Conservation (phyloP, 2,329 filamentous ascomycete genomes). For the Dryadomyces quercus-mongolicae region DNA sequence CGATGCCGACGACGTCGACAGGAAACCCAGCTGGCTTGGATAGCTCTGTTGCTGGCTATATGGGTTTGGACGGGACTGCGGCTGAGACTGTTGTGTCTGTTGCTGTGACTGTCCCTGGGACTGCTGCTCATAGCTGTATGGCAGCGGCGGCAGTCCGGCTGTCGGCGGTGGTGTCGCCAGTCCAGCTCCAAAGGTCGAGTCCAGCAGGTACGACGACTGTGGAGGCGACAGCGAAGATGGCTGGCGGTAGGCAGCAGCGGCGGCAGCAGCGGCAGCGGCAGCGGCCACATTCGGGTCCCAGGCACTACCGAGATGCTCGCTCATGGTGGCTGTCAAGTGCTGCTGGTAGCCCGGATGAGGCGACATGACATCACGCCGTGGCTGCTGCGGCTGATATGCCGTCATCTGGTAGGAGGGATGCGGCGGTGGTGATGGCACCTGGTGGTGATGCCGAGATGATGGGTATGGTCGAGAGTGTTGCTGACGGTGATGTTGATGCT, state of each 20-base stretch:
- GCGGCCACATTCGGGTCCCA: slow-evolving; percentile 8
- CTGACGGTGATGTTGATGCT: neutral
- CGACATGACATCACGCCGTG: slow-evolving; percentile 36
- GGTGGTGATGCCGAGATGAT: neutral
- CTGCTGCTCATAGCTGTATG: slow-evolving; percentile 18
- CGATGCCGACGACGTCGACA: slow-evolving; percentile 17
- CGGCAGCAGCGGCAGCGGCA: slow-evolving; percentile 11
- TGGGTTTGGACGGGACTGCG: neutral
- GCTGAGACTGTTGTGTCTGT: slow-evolving; percentile 6
- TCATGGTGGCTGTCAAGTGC: slow-evolving; percentile 42
- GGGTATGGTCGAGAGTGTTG: slow-evolving; percentile 1
- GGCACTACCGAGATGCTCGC: slow-evolving; percentile 36
- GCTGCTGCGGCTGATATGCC: neutral
- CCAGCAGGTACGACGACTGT: slow-evolving; percentile 23
- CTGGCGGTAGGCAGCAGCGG: slow-evolving; percentile 8
- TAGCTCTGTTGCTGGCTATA: slow-evolving; percentile 11
- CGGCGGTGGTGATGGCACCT: slow-evolving; percentile 1
- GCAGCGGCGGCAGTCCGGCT: slow-evolving; percentile 34
- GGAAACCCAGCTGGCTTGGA: slow-evolving; percentile 24
- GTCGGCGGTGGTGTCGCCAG: slow-evolving; percentile 46
- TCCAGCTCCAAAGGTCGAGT: slow-evolving; percentile 34
- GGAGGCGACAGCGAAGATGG: slow-evolving; percentile 8
- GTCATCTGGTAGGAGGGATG: slow-evolving; percentile 11
- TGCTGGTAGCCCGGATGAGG: slow-evolving; percentile 38
- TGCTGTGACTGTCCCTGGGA: slow-evolving; percentile 2